Conservation (phyloP, 1,139 yeast species). For the Pichia sp. region DNA sequence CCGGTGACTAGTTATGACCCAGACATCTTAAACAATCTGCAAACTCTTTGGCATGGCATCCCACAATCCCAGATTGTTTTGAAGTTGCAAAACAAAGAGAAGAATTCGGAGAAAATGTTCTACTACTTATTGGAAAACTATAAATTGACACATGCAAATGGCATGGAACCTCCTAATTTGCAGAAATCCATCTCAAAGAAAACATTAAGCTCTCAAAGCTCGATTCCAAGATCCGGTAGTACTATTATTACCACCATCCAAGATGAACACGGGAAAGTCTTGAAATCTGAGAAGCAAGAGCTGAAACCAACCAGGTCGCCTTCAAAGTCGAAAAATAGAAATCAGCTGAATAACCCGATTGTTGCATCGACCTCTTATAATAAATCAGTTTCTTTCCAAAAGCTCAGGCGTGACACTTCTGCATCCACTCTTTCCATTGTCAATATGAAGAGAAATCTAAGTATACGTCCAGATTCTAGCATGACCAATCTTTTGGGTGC, state of each 20-base stretch:
- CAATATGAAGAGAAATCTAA: constrained; percentile 18
- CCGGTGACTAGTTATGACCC: constrained; percentile 44
- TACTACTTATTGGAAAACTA: constrained; percentile 61
- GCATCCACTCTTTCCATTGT: constrained; percentile 20
- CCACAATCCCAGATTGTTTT: constrained; percentile 51
- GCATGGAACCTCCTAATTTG: constrained; percentile 6
- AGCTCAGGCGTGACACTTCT: constrained; percentile 17
- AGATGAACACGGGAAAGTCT: constrained; percentile 35
- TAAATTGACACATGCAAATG: constrained; percentile 40
- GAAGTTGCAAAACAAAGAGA: constrained; percentile 52
- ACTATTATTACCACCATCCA: constrained; percentile 40
- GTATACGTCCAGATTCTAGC: constrained; percentile 14
- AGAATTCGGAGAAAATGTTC: constrained; percentile 70
- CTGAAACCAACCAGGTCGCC: constrained; percentile 18
- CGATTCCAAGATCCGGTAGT: constrained; percentile 36
- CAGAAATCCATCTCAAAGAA: constrained; percentile 14
- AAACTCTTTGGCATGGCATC: constrained; percentile 73
- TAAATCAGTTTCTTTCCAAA: constrained; percentile 36
- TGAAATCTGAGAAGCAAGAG: constrained; percentile 24
- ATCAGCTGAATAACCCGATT: constrained; percentile 31
- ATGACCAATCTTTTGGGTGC: background rate
- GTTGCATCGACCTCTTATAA: constrained; percentile 37
- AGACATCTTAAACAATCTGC: constrained; percentile 61
- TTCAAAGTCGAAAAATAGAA: constrained; percentile 16
- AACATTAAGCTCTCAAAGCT: constrained; percentile 4